phyloP scores from a whole-genome alignment of 164 flowering plant species.

The Vitis labrusca region DNA sequence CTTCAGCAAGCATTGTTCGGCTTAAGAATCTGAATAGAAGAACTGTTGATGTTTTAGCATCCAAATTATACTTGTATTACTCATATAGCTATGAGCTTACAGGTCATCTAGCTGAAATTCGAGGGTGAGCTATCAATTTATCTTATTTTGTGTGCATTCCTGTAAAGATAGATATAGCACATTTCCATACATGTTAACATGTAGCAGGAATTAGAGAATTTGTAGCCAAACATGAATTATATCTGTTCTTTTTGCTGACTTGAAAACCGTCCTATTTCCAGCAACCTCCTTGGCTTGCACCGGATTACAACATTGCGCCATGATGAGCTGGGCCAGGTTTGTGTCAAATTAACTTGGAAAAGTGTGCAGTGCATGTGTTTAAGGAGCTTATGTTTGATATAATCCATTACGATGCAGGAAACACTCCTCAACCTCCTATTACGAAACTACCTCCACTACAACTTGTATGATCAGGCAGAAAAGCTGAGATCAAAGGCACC shows the following conservation, averaged over 20 bases:
- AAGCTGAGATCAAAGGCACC: slow-evolving; percentile 96
- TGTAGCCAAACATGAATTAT: no score
- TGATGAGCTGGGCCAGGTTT: slow-evolving; percentile 97
- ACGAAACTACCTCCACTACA: slow-evolving; percentile 94
- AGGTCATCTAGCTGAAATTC: slow-evolving; percentile 91
- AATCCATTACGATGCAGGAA: slow-evolving; percentile 12
- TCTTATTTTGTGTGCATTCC: no score
- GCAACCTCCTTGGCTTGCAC: slow-evolving; percentile 85
- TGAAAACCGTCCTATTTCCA: slow-evolving; percentile 19
- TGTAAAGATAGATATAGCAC: no score
- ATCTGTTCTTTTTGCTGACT: no score
- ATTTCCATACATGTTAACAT: no score
- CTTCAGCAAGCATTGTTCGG: slow-evolving; percentile 79
- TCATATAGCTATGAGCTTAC: slow-evolving; percentile 89
- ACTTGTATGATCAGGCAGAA: slow-evolving; percentile 95
- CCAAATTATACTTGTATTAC: slow-evolving; percentile 84
- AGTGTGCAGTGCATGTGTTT: slow-evolving; percentile 11
- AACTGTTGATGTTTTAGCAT: slow-evolving; percentile 88
- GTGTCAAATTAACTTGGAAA: slow-evolving; percentile 13
- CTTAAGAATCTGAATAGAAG: slow-evolving; percentile 77
- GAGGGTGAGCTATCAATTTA: slow-evolving; percentile 57
- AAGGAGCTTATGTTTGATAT: slow-evolving; percentile 1
- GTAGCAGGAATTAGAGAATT: no score
- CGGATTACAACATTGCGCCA: slow-evolving; percentile 90
- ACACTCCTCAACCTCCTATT: slow-evolving; percentile 35